A percentile compares a stretch with the other conserved stretches of the same genome.
Evolutionary conservation across 2,329 filamentous ascomycete genomes (phyloP).

Genomic region (Chaetomium sp.): DNA sequence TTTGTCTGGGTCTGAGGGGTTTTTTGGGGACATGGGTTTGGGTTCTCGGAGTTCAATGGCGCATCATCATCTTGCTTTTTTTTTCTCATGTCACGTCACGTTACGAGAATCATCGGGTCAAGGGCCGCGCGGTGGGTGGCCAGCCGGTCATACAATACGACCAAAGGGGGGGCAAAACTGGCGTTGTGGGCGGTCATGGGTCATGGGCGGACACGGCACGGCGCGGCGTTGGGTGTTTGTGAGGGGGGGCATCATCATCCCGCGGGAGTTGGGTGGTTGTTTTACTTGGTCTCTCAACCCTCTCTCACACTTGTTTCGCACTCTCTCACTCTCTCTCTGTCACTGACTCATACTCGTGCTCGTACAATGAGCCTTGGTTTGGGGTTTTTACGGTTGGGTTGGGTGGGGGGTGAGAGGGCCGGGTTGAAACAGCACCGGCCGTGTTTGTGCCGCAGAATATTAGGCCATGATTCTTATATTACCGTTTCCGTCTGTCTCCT

Average conservation of each 20-base stretch:
- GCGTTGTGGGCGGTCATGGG: constrained; percentile 2
- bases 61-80: background rate
- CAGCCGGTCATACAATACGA: too few relatives aligned
- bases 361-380: background rate
- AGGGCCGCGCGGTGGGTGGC: background rate
- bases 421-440: constrained; percentile 23
- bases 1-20: constrained; percentile 9
- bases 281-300: background rate
- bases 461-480: background rate
- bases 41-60: background rate
- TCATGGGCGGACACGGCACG: background rate
- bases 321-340: background rate
- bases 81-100: constrained; percentile 4
- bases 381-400: background rate
- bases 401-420: background rate
- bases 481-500: constrained; percentile 7
- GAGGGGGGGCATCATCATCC: background rate
- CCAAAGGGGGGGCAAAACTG: background rate
- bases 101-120: background rate
- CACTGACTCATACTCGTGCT: too few relatives aligned
- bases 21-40: background rate
- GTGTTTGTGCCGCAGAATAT: background rate
- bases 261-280: background rate
- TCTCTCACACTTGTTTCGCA: background rate
- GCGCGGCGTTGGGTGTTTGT: background rate